phyloP scores from a whole-genome alignment of 306 rosid species.

The Malus domestica region DNA sequence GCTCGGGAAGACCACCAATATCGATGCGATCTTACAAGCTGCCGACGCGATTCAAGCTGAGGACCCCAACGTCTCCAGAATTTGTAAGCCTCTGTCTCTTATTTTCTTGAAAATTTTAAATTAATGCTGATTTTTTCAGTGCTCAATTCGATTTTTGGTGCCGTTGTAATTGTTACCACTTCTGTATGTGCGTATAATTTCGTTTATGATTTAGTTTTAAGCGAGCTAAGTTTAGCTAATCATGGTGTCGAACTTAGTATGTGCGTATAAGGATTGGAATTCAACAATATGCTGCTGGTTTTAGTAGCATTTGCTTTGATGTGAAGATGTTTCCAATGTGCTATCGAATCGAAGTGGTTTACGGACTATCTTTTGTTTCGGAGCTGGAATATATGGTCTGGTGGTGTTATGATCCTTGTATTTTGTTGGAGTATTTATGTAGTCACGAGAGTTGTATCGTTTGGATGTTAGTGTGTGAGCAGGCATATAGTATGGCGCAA shows the following conservation, averaged over 20 bases:
- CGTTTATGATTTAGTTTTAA: background rate
- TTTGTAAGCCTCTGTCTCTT: constrained; percentile 37
- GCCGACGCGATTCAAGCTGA: constrained; percentile 84
- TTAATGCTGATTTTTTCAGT: background rate
- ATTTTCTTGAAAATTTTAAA: background rate
- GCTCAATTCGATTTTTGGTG: background rate
- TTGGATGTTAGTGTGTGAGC: constrained; percentile 82
- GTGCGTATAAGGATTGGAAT: background rate
- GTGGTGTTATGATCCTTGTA: background rate
- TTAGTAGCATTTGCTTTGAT: background rate
- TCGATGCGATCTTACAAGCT: constrained; percentile 78
- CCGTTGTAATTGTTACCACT: background rate
- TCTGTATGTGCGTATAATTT: background rate
- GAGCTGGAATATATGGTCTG: background rate
- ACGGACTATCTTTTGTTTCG: background rate
- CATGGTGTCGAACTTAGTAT: background rate
- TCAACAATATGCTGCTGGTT: background rate
- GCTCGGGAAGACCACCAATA: constrained; percentile 54
- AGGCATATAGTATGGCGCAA: constrained; percentile 91
- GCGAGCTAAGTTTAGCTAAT: constrained; percentile 1
- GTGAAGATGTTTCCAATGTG: background rate
- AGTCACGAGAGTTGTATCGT: constrained; percentile 9
- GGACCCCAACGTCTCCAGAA: constrained; percentile 70
- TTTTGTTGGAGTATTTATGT: background rate
- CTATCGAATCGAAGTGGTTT: background rate